Evolutionary conservation across 2,329 filamentous ascomycete species (phyloP), one percentile per base, ranked within the genome.

Genomic region (Apiospora malaysiana): DNA sequence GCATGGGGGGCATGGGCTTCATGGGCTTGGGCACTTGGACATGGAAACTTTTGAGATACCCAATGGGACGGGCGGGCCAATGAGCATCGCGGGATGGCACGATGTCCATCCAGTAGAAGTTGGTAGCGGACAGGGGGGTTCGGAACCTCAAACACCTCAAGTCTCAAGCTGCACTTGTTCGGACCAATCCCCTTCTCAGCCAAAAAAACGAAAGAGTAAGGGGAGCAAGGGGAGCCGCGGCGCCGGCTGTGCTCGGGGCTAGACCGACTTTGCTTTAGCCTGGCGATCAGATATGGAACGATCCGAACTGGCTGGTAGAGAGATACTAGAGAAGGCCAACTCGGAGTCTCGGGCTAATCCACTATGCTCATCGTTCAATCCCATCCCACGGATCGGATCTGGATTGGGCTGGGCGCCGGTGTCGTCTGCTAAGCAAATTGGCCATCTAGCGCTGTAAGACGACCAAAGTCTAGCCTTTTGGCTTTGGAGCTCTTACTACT

Each of bases 91-190:
- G 32, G 56, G n/a, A 6, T 63, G 56, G 56, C 18, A 63, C 32
- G 32, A 63, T 40, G 32, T 3, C 32, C 32, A 32, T 3, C 32
- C 32, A 32, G 32, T 32, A n/a, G n/a, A n/a, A n/a, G n/a, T 9
- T 21, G 56, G 7, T 63, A 10, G 56, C 18, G 10, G 27, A 37
- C 56, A 21, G 32, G 56, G 56, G 56, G 27, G 27, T 5, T 40
- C 51, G 32, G 32, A 40, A 63, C 32, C 63, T 71, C 70, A 71
- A 71, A 71, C 70, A 69, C 51, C 21, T 69, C 27, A 23, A 71
- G 70, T 71, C 70, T 71, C 70, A 71, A 70, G 70, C 40, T 65
- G 42, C 18, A 21, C 23, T n/a, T 43, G 59, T 67, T 63, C 27
- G 56, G 32, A n/a, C 56, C 56, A 63, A 63, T 63, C 32, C 56